Base-by-base conservation (phyloP, 2,329 filamentous ascomycete species). In the Falciphora oryzae region DNA sequence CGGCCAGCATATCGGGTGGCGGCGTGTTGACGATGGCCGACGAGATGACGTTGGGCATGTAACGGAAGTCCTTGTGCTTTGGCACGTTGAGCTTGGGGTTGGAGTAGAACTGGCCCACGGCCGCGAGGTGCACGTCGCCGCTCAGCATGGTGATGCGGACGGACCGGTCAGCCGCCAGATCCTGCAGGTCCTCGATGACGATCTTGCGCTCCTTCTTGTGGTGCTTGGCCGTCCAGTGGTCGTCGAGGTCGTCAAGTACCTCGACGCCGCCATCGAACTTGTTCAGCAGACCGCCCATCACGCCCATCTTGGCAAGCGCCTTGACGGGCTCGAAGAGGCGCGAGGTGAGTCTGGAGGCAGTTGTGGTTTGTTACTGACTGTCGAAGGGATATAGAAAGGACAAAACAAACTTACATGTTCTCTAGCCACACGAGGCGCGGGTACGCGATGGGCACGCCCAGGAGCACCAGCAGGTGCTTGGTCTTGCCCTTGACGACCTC, bases 201-300 rank as follows among this genome's bases (percentile, higher is more conserved):
- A 91, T 89, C 67, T 89, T 91, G 62, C 95, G 87, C 77, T 99
- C 95, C 31, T 87, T 83, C 74, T 98, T 99, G 79, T 98, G 93
- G 73, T 93, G 91, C 73, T 92, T 96, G 53, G 94, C 92, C 0
- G 94, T 97, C 95, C 95, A 99, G 74, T 99, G 94, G 75, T 98
- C 95, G 73, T 97, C 94, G 13, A 97, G 79, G 71, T 96, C 93
- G 73, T 97, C 93, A 32, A 96, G 80, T 18, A 98, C 91, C 75
- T 98, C 95, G 7, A 95, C 90, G 25, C 92, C 92, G 28, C 92
- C 93, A 72, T 97, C 93, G 70, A 97, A 93, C 69, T 90, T 90
- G 78, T 97, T 97, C 56, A 96, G 81, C 58, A 96, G 86, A 66
- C 85, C 85, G 4, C 92, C 91, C 63, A 98, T 82, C 69, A 96